Conservation (phyloP, 257 asterid genomes). For the Solanum paucissectum region DNA sequence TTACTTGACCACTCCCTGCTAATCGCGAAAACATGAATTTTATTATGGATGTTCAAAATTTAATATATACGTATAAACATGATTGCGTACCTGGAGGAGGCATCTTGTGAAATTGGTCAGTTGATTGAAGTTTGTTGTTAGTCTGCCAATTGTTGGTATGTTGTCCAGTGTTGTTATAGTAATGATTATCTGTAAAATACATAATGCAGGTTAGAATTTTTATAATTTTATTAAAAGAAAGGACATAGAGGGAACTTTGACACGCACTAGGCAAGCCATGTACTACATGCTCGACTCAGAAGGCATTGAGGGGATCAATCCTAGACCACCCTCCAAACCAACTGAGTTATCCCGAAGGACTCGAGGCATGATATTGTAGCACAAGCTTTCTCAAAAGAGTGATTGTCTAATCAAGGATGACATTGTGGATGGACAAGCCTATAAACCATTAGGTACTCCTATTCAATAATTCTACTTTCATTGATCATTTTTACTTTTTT, state of each 20-base stretch:
- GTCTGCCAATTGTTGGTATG: slow-evolving; percentile 29
- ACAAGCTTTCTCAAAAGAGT: not conserved
- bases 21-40: not conserved
- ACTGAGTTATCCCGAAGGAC: not conserved
- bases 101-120: slow-evolving; percentile 33
- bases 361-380: not conserved
- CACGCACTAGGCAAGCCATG: too few relatives aligned
- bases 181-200: slow-evolving; percentile 2
- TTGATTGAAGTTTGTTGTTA: slow-evolving; percentile 10
- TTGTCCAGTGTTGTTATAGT: slow-evolving; percentile 24
- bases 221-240: not conserved
- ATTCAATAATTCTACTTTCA: too few relatives aligned
- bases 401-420: not conserved
- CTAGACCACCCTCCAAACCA: too few relatives aligned
- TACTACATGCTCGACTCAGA: too few relatives aligned
- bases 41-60: not conserved
- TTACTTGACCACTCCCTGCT: slow-evolving; percentile 29
- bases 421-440: not conserved
- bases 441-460: too few relatives aligned
- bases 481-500: too few relatives aligned
- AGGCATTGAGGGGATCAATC: too few relatives aligned
- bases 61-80: not conserved
- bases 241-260: not conserved
- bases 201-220: not conserved
- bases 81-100: slow-evolving; percentile 17